phyloP scores from a whole-genome alignment of 306 rosid species.

The Castanea mollissima region DNA sequence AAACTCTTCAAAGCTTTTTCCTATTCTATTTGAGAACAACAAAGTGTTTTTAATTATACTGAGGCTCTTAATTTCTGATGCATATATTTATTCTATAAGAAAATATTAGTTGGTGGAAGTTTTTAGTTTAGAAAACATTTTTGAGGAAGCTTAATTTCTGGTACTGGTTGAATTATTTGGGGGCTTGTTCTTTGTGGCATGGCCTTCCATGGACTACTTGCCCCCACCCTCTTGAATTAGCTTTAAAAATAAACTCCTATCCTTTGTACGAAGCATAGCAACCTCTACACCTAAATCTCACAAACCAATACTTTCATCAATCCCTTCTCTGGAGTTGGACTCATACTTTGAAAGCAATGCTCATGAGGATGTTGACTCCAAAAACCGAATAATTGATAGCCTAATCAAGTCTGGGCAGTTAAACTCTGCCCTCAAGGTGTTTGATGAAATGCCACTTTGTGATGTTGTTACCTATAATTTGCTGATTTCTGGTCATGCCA shows the following conservation, averaged over 20 bases:
- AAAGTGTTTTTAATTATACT: too few relatives aligned
- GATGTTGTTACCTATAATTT: constrained; percentile 71
- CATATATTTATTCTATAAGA: too few relatives aligned
- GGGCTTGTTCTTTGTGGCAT: too few relatives aligned
- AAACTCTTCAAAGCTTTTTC: too few relatives aligned
- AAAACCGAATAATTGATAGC: constrained; percentile 46
- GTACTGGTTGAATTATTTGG: too few relatives aligned
- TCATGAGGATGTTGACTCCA: constrained; percentile 32
- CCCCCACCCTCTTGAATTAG: too few relatives aligned
- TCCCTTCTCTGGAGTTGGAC: constrained; percentile 12
- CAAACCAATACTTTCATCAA: not conserved
- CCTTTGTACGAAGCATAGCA: constrained; percentile 30
- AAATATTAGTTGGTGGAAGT: too few relatives aligned
- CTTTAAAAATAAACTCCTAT: not conserved
- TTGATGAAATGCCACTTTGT: constrained; percentile 49
- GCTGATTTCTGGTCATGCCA: constrained; percentile 53
- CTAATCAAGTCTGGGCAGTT: constrained; percentile 40
- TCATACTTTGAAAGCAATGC: constrained; percentile 17
- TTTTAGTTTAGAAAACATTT: too few relatives aligned
- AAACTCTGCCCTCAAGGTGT: constrained; percentile 43
- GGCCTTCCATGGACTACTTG: too few relatives aligned
- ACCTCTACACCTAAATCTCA: not conserved
- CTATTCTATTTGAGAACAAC: too few relatives aligned
- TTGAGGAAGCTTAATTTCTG: too few relatives aligned
- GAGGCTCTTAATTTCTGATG: too few relatives aligned